Percentiles rank a stretch among this genome's conserved stretches.
Conservation (phyloP, 1,139 yeast genomes). For the Meyerozyma smithsonii region DNA sequence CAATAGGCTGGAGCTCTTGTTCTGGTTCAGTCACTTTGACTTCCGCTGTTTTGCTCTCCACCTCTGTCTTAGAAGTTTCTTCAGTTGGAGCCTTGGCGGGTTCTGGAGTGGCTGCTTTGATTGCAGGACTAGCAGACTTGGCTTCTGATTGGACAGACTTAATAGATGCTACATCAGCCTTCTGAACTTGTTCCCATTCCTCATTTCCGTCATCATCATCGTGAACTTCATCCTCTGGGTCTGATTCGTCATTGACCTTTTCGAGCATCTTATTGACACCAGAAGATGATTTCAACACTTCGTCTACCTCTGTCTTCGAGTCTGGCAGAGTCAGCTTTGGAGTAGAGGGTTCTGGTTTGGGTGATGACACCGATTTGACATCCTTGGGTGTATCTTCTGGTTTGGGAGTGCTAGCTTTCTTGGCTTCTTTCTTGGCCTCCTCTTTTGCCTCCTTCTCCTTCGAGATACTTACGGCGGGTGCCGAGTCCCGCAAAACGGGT, state of each 20-base stretch:
- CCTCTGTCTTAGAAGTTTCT: background rate
- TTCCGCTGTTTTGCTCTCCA: background rate
- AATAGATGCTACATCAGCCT: conserved; percentile 18
- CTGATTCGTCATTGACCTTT: conserved; percentile 38
- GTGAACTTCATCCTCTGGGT: conserved; percentile 32
- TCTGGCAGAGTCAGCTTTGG: background rate
- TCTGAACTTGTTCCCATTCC: conserved; percentile 40
- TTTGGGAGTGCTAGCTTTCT: conserved; percentile 9
- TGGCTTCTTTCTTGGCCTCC: conserved; percentile 15
- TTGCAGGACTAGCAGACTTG: background rate
- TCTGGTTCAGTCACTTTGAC: background rate
- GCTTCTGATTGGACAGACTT: background rate
- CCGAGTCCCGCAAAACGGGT: conserved; percentile 36
- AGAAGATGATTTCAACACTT: conserved; percentile 34
- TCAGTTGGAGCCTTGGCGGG: background rate
- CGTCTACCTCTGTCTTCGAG: conserved; percentile 25
- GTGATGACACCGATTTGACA: conserved; percentile 5
- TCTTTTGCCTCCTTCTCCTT: conserved; percentile 19
- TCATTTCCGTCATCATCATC: conserved; percentile 25
- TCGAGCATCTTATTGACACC: conserved; percentile 34
- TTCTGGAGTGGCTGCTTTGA: background rate
- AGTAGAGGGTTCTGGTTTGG: background rate
- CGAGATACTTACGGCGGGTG: conserved; percentile 26
- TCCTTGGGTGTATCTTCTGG: conserved; percentile 5
- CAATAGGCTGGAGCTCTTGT: background rate